Percentiles rank a stretch among this genome's conserved stretches.
phyloP scores from a whole-genome alignment of 2,329 filamentous ascomycete genomes.

The Ophiostoma australiae region DNA sequence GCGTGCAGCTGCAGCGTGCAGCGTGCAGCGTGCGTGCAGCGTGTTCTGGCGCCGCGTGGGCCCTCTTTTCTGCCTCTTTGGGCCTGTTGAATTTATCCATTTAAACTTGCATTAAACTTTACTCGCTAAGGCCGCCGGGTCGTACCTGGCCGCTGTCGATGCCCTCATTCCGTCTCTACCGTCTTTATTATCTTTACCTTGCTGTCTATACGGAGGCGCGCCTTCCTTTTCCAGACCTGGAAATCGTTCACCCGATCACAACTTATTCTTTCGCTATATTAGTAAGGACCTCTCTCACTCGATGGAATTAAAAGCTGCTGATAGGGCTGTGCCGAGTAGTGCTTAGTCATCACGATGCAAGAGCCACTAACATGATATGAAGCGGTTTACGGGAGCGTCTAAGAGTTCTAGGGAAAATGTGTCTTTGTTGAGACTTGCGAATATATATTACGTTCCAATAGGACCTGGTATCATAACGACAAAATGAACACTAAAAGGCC shows the following conservation, averaged over 20 bases:
- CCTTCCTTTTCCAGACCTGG: not conserved
- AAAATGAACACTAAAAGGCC: not conserved
- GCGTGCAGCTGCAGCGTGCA: not conserved
- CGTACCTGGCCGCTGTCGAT: not conserved
- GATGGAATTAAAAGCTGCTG: not conserved
- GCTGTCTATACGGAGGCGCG: not conserved
- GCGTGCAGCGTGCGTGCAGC: not conserved
- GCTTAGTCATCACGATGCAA: not conserved
- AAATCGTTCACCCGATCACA: not conserved
- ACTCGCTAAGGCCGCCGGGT: not conserved
- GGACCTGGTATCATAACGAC: not conserved
- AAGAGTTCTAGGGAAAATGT: no score
- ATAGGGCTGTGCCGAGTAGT: not conserved
- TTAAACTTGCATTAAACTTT: slow-evolving; percentile 5
- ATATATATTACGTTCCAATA: not conserved
- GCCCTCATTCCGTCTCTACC: no score
- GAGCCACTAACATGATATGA: not conserved
- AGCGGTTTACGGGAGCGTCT: not conserved
- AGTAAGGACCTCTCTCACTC: not conserved
- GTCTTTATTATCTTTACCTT: no score
- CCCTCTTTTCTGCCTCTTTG: not conserved
- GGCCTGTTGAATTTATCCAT: not conserved
- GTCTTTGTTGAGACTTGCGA: not conserved
- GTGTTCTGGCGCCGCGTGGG: slow-evolving; percentile 2
- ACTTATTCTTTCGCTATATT: not conserved